Conservation (phyloP, 2,329 filamentous ascomycete genomes). For the Aspergillus ibericus region DNA sequence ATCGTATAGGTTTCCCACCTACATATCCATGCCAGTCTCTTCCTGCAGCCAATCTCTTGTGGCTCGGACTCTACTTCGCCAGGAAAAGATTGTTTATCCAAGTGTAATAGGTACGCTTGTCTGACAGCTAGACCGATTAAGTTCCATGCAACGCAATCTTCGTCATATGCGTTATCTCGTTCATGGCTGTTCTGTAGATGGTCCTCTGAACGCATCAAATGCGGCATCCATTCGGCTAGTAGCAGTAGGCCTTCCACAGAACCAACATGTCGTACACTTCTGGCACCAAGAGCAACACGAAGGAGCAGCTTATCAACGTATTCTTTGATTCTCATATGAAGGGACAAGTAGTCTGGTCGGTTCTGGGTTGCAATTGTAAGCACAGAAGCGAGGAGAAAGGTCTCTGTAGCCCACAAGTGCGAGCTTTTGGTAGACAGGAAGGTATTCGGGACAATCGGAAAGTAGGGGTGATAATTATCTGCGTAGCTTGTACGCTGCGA, state of each 20-base stretch:
- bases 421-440: neutral
- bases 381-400: slow-evolving; percentile 12
- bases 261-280: slow-evolving; percentile 13
- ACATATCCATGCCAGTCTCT: slow-evolving; percentile 17
- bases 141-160: slow-evolving; percentile 26
- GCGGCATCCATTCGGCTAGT: slow-evolving; percentile 24
- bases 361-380: slow-evolving; percentile 18
- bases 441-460: slow-evolving; percentile 8
- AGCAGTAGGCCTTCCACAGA: slow-evolving; percentile 22
- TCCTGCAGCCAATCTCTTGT: neutral
- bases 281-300: slow-evolving; percentile 16
- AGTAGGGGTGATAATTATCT: slow-evolving; percentile 10
- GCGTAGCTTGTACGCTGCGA: neutral
- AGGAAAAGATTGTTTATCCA: slow-evolving; percentile 21
- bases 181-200: neutral
- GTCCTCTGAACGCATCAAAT: slow-evolving; percentile 2
- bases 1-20: neutral
- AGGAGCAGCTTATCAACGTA: slow-evolving; percentile 11
- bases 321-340: slow-evolving; percentile 1
- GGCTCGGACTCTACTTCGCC: neutral
- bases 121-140: slow-evolving; percentile 25
- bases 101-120: slow-evolving; percentile 22
- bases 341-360: neutral
- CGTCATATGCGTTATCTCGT: neutral
- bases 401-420: slow-evolving; percentile 2